phyloP scores from a whole-genome alignment of 306 rosid species.

The Albizia julibrissin region DNA sequence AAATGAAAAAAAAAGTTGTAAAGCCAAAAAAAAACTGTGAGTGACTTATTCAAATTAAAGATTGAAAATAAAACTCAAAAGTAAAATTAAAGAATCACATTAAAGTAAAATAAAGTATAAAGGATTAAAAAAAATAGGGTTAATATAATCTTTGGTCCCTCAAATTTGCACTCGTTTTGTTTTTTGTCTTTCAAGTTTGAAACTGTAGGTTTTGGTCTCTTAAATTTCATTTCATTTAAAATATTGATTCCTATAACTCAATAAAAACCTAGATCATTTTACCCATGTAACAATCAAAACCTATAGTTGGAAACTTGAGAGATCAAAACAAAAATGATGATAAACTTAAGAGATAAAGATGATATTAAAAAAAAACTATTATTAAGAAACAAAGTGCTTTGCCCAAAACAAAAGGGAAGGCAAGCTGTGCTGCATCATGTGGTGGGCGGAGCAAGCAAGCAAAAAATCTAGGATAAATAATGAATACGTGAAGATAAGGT shows the following conservation, averaged over 20 bases:
- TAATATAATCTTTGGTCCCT: too few species aligned
- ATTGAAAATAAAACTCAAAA: background rate
- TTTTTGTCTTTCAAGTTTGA: too few species aligned
- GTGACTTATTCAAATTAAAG: background rate
- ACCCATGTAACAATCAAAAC: fast-evolving
- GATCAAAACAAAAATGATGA: too few species aligned
- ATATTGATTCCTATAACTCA: fast-evolving
- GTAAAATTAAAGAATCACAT: background rate
- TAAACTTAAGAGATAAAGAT: too few species aligned
- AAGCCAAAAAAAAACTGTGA: background rate
- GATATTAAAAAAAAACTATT: too few species aligned
- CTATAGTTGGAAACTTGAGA: too few species aligned
- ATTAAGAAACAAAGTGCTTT: background rate
- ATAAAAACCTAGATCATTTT: too few species aligned
- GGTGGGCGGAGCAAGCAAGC: background rate
- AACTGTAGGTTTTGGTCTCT: too few species aligned
- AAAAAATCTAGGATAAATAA: background rate
- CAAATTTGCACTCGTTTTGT: too few species aligned
- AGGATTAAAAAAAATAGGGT: background rate
- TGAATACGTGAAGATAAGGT: background rate
- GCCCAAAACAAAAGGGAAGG: background rate
- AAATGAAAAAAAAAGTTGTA: background rate
- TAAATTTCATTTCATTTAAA: too few species aligned
- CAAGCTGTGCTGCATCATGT: background rate
- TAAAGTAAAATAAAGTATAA: background rate